Evolutionary conservation across 345 rosid species (phyloP), one percentile per base, ranked within the genome.

Genomic region (Lepidium didymum): DNA sequence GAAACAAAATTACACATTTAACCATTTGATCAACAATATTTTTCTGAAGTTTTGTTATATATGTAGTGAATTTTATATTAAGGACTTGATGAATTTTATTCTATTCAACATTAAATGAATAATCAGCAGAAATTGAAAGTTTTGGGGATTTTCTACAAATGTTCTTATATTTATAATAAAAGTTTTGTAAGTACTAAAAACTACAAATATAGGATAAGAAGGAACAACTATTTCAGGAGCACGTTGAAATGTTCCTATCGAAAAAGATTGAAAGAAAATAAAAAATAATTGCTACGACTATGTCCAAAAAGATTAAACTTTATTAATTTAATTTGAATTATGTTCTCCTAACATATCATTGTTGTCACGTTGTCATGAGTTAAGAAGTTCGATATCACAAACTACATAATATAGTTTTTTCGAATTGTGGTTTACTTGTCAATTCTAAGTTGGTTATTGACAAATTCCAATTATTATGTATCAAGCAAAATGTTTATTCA

Each of bases 261-360:
- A 41, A 38, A 29, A 40, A n/a, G 29, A 9, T 29, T 29, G 7
- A 7, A 5, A 29, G 49, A 63, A 43, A 11, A 31, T 13, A 10
- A 63, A 29, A 42, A 64, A 29, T 64, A 19, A 31, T 64, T 72
- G 46, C 2, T 53, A 10, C 31, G 45, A 40, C 13, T 4, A 58
- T 7, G 38, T 68, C 56, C 47, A 68, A 44, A 44, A n/a, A n/a
- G 12, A 23, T 62, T 31, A 41, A 38, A 52, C 46, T 23, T 43
- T 62, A 36, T 29, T 15, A 50, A 49, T 1, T 41, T 61, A 42
- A 40, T 18, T 3, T 49, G 35, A n/a, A 61, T 52, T 35, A 62
- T 54, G 27, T 71, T 36, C 64, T 49, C 46, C 66, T 64, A 65
- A 44, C 61, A 52, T 57, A 64, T 73, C 38, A 64, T 73, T 56